Percentiles rank a stretch among this genome's conserved stretches.
Evolutionary conservation across 2,329 filamentous ascomycete genomes (phyloP).

Genomic region (Alternaria longipes): DNA sequence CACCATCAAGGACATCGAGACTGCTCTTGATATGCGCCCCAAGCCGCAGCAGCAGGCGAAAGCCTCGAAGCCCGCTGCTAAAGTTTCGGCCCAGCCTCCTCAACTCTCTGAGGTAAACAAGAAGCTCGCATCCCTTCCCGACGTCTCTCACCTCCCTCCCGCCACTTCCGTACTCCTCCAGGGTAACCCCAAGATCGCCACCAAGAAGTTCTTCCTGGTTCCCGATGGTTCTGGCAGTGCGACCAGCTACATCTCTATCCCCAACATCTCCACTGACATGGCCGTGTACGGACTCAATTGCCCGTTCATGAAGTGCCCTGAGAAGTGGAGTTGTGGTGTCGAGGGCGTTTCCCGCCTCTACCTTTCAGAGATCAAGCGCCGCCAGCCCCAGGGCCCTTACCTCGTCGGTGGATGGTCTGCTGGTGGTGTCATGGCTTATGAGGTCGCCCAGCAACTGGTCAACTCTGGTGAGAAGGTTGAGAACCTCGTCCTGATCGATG

Average conservation of each 20-base stretch:
- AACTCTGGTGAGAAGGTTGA: conserved; percentile 60
- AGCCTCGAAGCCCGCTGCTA: conserved; percentile 28
- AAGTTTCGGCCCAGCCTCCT: conserved; percentile 36
- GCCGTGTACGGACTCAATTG: conserved; percentile 69
- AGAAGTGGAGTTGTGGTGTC: conserved; percentile 71
- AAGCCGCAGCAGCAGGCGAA: conserved; percentile 52
- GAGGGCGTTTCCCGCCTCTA: conserved; percentile 72
- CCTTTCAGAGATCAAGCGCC: conserved; percentile 74
- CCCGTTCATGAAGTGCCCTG: conserved; percentile 74
- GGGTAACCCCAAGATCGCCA: conserved; percentile 65
- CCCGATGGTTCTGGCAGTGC: conserved; percentile 67
- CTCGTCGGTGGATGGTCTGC: conserved; percentile 65
- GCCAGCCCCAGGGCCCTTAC: conserved; percentile 71
- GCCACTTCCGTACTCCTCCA: conserved; percentile 66
- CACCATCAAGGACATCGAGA: conserved; percentile 72
- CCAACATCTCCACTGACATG: conserved; percentile 62
- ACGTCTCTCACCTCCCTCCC: conserved; percentile 57
- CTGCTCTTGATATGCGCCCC: conserved; percentile 66
- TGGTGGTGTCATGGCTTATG: conserved; percentile 64
- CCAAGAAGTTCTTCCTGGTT: conserved; percentile 63
- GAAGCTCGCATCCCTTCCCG: conserved; percentile 52
- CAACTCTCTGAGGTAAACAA: conserved; percentile 61
- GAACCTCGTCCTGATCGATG: conserved; percentile 62
- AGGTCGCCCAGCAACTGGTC: conserved; percentile 60
- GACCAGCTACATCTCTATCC: conserved; percentile 72